Conservation (phyloP, 495 filamentous ascomycete genomes). For the Podospora fimiseda region DNA sequence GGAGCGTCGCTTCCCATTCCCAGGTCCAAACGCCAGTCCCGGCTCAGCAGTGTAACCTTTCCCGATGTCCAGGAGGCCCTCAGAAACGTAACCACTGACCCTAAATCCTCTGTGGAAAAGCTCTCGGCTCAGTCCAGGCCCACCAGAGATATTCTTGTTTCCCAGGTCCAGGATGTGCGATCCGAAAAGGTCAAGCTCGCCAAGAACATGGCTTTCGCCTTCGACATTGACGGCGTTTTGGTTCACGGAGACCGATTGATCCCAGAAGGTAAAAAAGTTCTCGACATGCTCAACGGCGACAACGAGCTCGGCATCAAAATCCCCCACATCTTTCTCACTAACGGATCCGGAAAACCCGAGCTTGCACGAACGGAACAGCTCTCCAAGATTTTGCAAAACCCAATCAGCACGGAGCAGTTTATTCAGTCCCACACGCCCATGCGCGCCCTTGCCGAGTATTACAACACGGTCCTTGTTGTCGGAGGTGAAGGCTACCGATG, state of each 20-base stretch:
- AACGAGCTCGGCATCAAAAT: slow-evolving; percentile 66
- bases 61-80: slow-evolving; percentile 33
- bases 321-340: slow-evolving; percentile 64
- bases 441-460: slow-evolving; percentile 61
- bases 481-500: slow-evolving; percentile 61
- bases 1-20: slow-evolving; percentile 72
- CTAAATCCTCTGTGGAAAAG: no score
- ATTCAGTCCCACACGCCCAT: slow-evolving; percentile 64
- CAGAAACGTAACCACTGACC: slow-evolving; percentile 24
- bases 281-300: slow-evolving; percentile 61
- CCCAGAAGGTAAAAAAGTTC: slow-evolving; percentile 49
- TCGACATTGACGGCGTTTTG: slow-evolving; percentile 62
- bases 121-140: slow-evolving; percentile 43
- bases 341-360: slow-evolving; percentile 60
- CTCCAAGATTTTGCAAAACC: slow-evolving; percentile 50
- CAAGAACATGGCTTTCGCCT: slow-evolving; percentile 63
- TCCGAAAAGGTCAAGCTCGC: slow-evolving; percentile 58
- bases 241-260: slow-evolving; percentile 60
- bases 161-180: slow-evolving; percentile 66
- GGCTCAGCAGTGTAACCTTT: slow-evolving; percentile 49
- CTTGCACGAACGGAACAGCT: slow-evolving; percentile 51
- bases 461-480: slow-evolving; percentile 58
- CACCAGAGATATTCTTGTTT: slow-evolving; percentile 63
- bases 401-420: slow-evolving; percentile 57
- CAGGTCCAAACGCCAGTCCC: slow-evolving; percentile 60